These are phyloP conservation scores for Myriangium duriaei DNA, from an alignment of 2,329 filamentous ascomycete genomes.

Conservation along the genomic window DNA sequence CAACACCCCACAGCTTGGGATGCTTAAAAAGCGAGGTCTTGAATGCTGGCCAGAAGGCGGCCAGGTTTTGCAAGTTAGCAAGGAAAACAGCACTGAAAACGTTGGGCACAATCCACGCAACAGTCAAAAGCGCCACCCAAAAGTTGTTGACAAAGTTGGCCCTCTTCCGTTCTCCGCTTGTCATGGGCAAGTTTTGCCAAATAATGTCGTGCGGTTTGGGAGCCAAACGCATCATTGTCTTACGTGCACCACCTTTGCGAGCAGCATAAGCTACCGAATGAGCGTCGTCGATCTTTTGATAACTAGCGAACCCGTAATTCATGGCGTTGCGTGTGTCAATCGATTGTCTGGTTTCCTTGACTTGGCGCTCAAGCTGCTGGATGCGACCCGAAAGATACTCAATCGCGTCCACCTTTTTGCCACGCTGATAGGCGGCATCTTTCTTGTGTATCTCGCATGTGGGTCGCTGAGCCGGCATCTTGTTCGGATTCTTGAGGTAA, in stretches of 20 bases:
- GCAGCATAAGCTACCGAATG: conserved; percentile 76
- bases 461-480: conserved; percentile 64
- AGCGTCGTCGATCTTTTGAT: conserved; percentile 74
- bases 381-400: conserved; percentile 84
- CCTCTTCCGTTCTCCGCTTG: conserved; percentile 54
- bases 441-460: conserved; percentile 69
- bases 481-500: conserved; percentile 77
- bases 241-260: conserved; percentile 67
- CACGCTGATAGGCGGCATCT: conserved; percentile 55
- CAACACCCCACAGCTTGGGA: conserved; percentile 62
- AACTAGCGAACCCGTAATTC: conserved; percentile 90
- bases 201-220: conserved; percentile 86
- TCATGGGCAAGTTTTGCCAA: conserved; percentile 81
- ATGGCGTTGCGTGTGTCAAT: conserved; percentile 82
- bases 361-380: conserved; percentile 65
- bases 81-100: conserved; percentile 89
- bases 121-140: conserved; percentile 69
- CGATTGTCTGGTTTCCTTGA: conserved; percentile 67
- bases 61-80: conserved; percentile 71
- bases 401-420: conserved; percentile 81
- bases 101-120: conserved; percentile 86
- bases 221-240: conserved; percentile 64
- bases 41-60: conserved; percentile 67
- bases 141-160: conserved; percentile 67
- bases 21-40: conserved; percentile 49